phyloP scores from a whole-genome alignment of 768 basidiomycete genomes.

The Tulasnella sp. region DNA sequence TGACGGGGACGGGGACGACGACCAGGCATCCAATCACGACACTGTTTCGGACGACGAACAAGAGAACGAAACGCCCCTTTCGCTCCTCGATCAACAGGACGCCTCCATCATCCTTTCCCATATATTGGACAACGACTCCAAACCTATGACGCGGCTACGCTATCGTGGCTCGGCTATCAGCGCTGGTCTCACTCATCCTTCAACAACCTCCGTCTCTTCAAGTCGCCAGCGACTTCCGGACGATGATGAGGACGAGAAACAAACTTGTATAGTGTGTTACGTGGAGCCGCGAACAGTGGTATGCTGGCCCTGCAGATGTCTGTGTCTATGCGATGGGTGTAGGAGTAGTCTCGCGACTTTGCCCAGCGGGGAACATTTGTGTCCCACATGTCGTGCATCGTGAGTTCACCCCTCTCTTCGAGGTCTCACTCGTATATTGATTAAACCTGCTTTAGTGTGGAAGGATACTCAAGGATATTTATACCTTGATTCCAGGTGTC shows the following conservation, averaged over 20 bases:
- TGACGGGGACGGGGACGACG: not conserved
- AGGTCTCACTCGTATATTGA: not conserved
- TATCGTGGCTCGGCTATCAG: not conserved
- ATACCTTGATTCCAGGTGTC: not conserved
- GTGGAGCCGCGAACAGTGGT: not conserved
- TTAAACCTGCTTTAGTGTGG: not conserved
- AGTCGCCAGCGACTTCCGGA: not conserved
- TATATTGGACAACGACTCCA: not conserved
- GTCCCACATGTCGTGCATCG: conserved; percentile 9
- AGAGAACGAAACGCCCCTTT: not conserved
- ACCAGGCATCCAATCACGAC: not conserved
- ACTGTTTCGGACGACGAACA: conserved; percentile 3
- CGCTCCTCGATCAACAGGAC: conserved; percentile 1
- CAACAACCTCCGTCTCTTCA: not conserved
- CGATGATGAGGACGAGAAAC: not conserved
- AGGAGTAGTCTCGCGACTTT: not conserved
- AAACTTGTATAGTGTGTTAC: conserved; percentile 9
- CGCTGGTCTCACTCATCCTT: not conserved
- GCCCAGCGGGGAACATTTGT: conserved; percentile 3
- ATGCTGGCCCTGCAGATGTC: conserved; percentile 9
- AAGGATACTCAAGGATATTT: conserved; percentile 11
- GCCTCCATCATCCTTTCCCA: conserved; percentile 8
- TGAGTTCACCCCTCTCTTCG: not conserved
- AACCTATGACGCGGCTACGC: not conserved
- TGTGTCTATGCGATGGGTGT: conserved; percentile 5